Percentiles rank a stretch among this genome's conserved stretches.
Conservation (phyloP, 2,329 filamentous ascomycete genomes). For the Phyllosticta capitalensis region DNA sequence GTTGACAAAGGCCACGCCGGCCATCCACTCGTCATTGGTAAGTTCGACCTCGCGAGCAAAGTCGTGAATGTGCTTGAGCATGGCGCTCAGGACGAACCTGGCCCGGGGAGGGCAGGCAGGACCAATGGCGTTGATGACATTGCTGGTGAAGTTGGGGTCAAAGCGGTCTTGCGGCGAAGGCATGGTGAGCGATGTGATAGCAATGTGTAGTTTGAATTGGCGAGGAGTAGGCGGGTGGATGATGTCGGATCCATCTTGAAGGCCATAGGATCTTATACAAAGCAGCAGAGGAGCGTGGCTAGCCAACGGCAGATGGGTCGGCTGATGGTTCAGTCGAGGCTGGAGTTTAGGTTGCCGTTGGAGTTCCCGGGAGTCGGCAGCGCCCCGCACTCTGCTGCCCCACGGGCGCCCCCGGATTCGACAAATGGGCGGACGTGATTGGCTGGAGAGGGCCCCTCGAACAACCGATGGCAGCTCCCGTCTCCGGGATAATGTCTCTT, state of each 20-base stretch:
- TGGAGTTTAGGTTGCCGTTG: slow-evolving; percentile 1
- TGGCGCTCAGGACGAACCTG: slow-evolving; percentile 50
- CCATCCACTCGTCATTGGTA: slow-evolving; percentile 67
- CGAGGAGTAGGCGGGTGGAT: background rate
- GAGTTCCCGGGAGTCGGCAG: background rate
- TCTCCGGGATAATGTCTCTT: slow-evolving; percentile 9
- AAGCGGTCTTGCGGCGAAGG: slow-evolving; percentile 36
- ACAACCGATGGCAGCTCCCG: slow-evolving; percentile 10
- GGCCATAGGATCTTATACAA: slow-evolving; percentile 4
- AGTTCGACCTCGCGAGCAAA: slow-evolving; percentile 70
- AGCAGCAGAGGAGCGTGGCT: background rate
- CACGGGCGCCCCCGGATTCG: background rate
- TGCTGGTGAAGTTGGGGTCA: slow-evolving; percentile 68
- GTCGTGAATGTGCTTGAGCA: slow-evolving; percentile 68
- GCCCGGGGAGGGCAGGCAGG: slow-evolving; percentile 59
- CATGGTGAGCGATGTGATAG: background rate
- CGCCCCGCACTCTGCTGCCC: slow-evolving; percentile 5
- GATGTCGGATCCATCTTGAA: background rate
- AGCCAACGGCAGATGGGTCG: slow-evolving; percentile 8
- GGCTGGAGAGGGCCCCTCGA: background rate
- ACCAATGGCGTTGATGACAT: slow-evolving; percentile 64
- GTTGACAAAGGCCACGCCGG: slow-evolving; percentile 67
- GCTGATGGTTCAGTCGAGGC: slow-evolving; percentile 1
- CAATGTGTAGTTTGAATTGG: background rate
- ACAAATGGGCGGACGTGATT: background rate